phyloP scores from a whole-genome alignment of 148 eudicot species.

The Fallopia convolvulus region DNA sequence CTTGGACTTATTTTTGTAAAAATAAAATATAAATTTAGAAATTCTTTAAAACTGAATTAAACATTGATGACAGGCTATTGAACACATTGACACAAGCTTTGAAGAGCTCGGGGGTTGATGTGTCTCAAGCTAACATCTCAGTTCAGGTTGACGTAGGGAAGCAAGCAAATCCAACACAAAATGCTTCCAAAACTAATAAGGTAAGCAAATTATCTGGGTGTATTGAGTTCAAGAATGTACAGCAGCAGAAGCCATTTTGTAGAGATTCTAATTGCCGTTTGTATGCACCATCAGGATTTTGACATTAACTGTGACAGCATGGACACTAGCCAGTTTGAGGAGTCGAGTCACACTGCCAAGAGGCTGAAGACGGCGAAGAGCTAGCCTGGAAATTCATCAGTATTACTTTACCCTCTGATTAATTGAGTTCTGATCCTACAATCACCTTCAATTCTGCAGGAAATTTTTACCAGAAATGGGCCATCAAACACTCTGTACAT shows the following conservation, averaged over 20 bases:
- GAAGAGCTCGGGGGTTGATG: slow-evolving; percentile 80
- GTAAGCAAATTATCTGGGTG: slow-evolving; percentile 20
- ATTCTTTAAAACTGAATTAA: background rate
- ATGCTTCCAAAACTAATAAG: slow-evolving; percentile 32
- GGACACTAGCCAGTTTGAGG: slow-evolving; percentile 16
- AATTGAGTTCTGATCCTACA: slow-evolving; percentile 32
- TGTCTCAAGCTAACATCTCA: slow-evolving; percentile 82
- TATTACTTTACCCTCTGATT: slow-evolving; percentile 28
- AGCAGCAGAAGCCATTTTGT: background rate
- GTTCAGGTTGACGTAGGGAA: slow-evolving; percentile 90
- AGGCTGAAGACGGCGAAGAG: slow-evolving; percentile 53
- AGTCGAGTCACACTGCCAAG: slow-evolving; percentile 47
- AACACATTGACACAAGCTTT: slow-evolving; percentile 71
- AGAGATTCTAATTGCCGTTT: background rate
- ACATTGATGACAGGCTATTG: slow-evolving; percentile 44
- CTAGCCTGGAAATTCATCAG: slow-evolving; percentile 16
- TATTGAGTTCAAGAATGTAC: background rate
- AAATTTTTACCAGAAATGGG: background rate
- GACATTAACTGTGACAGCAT: slow-evolving; percentile 16
- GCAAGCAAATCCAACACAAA: slow-evolving; percentile 36
- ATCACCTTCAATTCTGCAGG: background rate
- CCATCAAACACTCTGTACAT: slow-evolving; percentile 8
- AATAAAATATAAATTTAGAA: background rate
- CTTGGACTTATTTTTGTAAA: too few relatives aligned
- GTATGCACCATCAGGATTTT: slow-evolving; percentile 27